phyloP scores from a whole-genome alignment of 2,329 filamentous ascomycete species.

The Cadophora luteo-olivacea region DNA sequence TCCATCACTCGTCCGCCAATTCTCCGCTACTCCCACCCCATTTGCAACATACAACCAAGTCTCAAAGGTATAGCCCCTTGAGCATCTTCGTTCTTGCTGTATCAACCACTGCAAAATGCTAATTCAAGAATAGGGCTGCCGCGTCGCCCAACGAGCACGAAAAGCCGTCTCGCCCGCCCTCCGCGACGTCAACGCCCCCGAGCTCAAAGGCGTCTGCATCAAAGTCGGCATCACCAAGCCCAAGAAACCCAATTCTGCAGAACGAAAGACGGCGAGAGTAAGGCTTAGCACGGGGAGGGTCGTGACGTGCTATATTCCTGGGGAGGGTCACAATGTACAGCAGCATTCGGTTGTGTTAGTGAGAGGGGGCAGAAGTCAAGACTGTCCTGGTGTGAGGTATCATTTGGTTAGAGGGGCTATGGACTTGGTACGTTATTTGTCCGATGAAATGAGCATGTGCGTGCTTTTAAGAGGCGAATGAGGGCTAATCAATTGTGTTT shows the following conservation, averaged over 20 bases:
- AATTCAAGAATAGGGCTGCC: slow-evolving; percentile 65
- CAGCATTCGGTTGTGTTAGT: slow-evolving; percentile 98
- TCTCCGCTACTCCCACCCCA: slow-evolving; percentile 41
- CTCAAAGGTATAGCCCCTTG: slow-evolving; percentile 33
- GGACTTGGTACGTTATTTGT: slow-evolving; percentile 79
- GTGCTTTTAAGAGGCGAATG: not conserved
- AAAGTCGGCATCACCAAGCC: slow-evolving; percentile 93
- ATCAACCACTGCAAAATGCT: not conserved
- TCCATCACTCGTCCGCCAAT: slow-evolving; percentile 34
- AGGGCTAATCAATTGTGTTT: slow-evolving; percentile 41
- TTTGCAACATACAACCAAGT: slow-evolving; percentile 44
- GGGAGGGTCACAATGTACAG: slow-evolving; percentile 98
- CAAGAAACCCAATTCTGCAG: slow-evolving; percentile 98
- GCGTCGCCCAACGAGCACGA: slow-evolving; percentile 78
- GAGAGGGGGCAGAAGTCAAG: slow-evolving; percentile 89
- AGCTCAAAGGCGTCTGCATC: slow-evolving; percentile 94
- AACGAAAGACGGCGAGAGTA: slow-evolving; percentile 94
- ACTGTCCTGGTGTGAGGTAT: slow-evolving; percentile 98
- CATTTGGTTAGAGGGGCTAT: slow-evolving; percentile 89
- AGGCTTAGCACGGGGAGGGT: slow-evolving; percentile 85
- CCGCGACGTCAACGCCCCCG: slow-evolving; percentile 69
- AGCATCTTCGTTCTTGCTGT: not conserved
- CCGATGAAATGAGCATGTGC: not conserved
- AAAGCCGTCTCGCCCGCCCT: slow-evolving; percentile 90
- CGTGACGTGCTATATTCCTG: slow-evolving; percentile 93